Evolutionary conservation across 305 asterid genomes (phyloP).

Genomic region (Fraxinus xanthoxyloides): DNA sequence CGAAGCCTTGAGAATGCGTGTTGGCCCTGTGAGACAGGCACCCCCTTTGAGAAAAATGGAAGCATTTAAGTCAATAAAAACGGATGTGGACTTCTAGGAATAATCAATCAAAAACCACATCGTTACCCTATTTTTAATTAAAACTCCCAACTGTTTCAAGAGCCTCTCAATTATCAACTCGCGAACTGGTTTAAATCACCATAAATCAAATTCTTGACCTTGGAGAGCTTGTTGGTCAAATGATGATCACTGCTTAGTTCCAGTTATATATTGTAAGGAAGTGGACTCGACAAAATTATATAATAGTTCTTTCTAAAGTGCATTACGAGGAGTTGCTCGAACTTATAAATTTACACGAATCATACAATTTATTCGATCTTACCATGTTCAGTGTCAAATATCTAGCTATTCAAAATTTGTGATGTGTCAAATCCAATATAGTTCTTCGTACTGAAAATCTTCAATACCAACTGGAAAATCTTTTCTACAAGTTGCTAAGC

Average conservation of each 20-base stretch:
- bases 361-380: background rate
- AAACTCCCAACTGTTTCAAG: background rate
- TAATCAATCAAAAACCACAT: slow-evolving; percentile 27
- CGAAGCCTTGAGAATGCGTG: slow-evolving; percentile 40
- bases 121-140: background rate
- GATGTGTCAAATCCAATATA: background rate
- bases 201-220: too few species aligned
- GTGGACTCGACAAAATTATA: background rate
- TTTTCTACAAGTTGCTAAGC: background rate
- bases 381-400: background rate
- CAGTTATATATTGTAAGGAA: background rate
- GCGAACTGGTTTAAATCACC: background rate
- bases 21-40: slow-evolving; percentile 39
- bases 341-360: background rate
- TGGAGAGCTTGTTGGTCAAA: background rate
- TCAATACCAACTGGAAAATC: background rate
- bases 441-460: too few species aligned
- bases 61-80: slow-evolving; percentile 43
- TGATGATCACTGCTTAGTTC: too few species aligned
- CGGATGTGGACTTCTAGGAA: slow-evolving; percentile 39
- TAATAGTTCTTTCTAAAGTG: too few species aligned
- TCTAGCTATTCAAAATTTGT: background rate
- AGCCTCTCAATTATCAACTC: background rate
- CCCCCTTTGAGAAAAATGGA: slow-evolving; percentile 24
- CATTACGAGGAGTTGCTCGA: background rate